Percentiles rank a stretch among this genome's conserved stretches.
These are phyloP conservation scores for Leucocoprinus leucothites DNA, from an alignment of 768 basidiomycete species.

Conservation along the genomic window DNA sequence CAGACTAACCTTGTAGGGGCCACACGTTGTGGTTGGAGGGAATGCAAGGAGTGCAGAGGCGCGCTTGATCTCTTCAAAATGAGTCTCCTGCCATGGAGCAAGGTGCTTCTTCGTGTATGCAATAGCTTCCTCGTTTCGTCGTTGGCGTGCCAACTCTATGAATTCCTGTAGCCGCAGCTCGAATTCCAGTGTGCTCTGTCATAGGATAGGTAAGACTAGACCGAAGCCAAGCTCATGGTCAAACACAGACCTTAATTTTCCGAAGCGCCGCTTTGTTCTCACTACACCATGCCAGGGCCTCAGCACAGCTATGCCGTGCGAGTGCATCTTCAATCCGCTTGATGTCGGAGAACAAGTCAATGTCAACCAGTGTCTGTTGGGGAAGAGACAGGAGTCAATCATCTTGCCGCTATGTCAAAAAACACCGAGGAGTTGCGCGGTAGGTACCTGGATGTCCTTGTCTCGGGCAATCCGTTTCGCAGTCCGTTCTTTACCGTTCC, in stretches of 20 bases:
- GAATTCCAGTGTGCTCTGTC: constrained; percentile 92
- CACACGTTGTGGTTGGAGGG: constrained; percentile 63
- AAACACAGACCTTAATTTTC: constrained; percentile 71
- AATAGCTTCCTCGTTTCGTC: constrained; percentile 74
- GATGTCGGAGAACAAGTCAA: constrained; percentile 89
- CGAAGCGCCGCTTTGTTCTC: constrained; percentile 93
- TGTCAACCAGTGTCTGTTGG: constrained; percentile 77
- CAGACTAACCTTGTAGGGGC: constrained; percentile 70
- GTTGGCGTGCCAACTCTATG: constrained; percentile 80
- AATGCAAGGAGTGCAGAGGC: constrained; percentile 79
- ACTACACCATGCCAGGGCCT: constrained; percentile 93
- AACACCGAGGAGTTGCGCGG: neutral
- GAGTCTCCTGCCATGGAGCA: constrained; percentile 77
- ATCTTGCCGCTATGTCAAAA: constrained; percentile 3
- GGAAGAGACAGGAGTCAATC: constrained; percentile 2
- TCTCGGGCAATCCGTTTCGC: constrained; percentile 76
- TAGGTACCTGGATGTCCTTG: constrained; percentile 72
- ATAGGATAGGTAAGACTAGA: neutral
- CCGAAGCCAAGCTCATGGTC: neutral
- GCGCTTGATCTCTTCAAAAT: constrained; percentile 72
- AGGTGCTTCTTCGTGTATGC: constrained; percentile 82
- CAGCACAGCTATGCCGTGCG: constrained; percentile 69
- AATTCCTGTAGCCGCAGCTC: constrained; percentile 94
- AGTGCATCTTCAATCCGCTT: constrained; percentile 83
- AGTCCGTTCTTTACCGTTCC: constrained; percentile 73